phyloP scores from a whole-genome alignment of 768 basidiomycete genomes.

The Podaxis mareebaensis region DNA sequence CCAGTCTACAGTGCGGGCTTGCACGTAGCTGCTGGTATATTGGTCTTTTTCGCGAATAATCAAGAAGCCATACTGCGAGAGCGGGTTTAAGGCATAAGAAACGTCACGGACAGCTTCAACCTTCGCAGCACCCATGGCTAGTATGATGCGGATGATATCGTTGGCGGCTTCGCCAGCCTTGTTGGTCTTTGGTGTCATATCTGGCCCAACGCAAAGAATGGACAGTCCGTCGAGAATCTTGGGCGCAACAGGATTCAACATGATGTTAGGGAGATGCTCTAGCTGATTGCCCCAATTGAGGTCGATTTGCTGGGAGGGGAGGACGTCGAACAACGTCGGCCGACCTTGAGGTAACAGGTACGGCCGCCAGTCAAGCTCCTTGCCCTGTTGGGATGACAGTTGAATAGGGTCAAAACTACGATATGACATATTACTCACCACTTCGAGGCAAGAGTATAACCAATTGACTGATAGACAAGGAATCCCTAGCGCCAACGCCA shows the following conservation, averaged over 20 bases:
- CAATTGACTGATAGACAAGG: conserved; percentile 72
- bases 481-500: conserved; percentile 83
- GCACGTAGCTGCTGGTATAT: conserved; percentile 27
- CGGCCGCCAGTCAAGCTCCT: conserved; percentile 56
- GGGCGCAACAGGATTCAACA: conserved; percentile 53
- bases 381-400: conserved; percentile 26
- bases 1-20: conserved; percentile 48
- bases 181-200: conserved; percentile 45
- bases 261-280: conserved; percentile 59
- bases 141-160: conserved; percentile 62
- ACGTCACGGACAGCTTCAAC: conserved; percentile 67
- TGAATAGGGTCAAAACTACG: background rate
- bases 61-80: conserved; percentile 56
- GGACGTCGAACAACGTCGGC: conserved; percentile 32
- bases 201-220: conserved; percentile 61
- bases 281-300: conserved; percentile 47
- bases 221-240: conserved; percentile 57
- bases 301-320: conserved; percentile 48
- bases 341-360: conserved; percentile 67
- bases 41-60: conserved; percentile 54
- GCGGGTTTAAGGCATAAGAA: conserved; percentile 37
- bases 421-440: conserved; percentile 25
- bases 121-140: conserved; percentile 73
- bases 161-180: conserved; percentile 41
- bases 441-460: conserved; percentile 41